Evolutionary conservation across 2,329 filamentous ascomycete genomes (phyloP), one percentile per base, ranked within the genome.

Genomic region (Ramularia endophylla): DNA sequence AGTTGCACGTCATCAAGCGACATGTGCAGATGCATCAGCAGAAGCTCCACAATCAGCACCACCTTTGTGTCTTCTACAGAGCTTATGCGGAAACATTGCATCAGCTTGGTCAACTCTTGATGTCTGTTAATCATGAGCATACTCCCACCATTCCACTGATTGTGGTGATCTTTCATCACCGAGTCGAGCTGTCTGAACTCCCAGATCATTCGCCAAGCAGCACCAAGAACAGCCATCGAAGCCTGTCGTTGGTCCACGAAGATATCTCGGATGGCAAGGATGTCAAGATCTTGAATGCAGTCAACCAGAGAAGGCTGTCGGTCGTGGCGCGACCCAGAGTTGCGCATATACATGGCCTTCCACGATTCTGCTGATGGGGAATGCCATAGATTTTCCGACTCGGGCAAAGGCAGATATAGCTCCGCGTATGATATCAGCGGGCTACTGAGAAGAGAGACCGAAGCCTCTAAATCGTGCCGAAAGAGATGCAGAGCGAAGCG

Each of bases 371-470:
- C 80, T 0, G 73, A 73, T 20, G 72, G 71, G 2, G 83, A 82
- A 35, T 77, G 71, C 83, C 83, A 88, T 2, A 87, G 59, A 9
- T 74, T 69, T 40, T 73, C 70, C 0, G 76, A 67, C 45, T 75
- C 75, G 0, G 83, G 83, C 0, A 87, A 61, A 1, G 81, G 80
- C 2, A 86, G 64, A 3, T 76, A 76, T 36, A 87, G 64, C 53
- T 87, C 83, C 0, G 80, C 72, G 53, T 85, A 87, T 0, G 81
- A 83, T 49, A 86, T 77, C 15, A 78, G 65, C 0, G 81, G 79
- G 44, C 75, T 80, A 16, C 75, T 78, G 40, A 83, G 67, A 3
- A 83, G 70, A 1, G 78, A 77, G 66, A 87, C 81, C 2, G 83
- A 84, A 3, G 75, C 71, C 46, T 85, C 79, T 0, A 79, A 71